A percentile compares a stretch with the other conserved stretches of the same genome.
phyloP scores from a whole-genome alignment of 2,329 filamentous ascomycete genomes.

The Clarireedia hainanense region DNA sequence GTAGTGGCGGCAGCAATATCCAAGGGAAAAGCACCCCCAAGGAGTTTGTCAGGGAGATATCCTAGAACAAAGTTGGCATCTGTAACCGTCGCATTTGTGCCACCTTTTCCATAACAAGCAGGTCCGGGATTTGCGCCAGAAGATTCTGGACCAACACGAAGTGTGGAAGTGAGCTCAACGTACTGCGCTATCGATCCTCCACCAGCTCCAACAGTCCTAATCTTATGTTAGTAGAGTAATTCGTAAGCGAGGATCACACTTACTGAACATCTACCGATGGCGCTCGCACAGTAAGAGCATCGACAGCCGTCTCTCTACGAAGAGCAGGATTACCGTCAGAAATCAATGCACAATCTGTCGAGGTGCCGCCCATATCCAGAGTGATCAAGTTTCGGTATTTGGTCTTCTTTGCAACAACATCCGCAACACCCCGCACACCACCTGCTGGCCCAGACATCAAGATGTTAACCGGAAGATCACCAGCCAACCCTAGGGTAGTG shows the following conservation, averaged over 20 bases:
- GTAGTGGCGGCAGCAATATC: background rate
- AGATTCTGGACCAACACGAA: constrained; percentile 2
- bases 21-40: background rate
- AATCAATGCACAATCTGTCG: background rate
- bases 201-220: background rate
- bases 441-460: constrained; percentile 1
- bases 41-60: constrained; percentile 3
- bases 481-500: background rate
- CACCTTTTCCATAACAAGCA: constrained; percentile 1
- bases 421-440: background rate
- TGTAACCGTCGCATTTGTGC: background rate
- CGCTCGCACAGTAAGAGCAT: constrained; percentile 1
- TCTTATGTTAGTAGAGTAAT: background rate
- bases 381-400: constrained; percentile 2
- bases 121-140: constrained; percentile 3
- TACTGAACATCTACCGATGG: constrained; percentile 1
- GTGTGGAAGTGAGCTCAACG: constrained; percentile 1
- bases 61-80: constrained; percentile 1
- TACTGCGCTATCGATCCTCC: constrained; percentile 5
- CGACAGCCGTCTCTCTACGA: background rate
- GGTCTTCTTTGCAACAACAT: background rate
- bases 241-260: background rate
- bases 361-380: constrained; percentile 1
- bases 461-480: background rate
- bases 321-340: background rate